These are phyloP conservation scores for Tolypocladium ovalisporum DNA, from an alignment of 2,329 filamentous ascomycete genomes.

Conservation along the genomic window DNA sequence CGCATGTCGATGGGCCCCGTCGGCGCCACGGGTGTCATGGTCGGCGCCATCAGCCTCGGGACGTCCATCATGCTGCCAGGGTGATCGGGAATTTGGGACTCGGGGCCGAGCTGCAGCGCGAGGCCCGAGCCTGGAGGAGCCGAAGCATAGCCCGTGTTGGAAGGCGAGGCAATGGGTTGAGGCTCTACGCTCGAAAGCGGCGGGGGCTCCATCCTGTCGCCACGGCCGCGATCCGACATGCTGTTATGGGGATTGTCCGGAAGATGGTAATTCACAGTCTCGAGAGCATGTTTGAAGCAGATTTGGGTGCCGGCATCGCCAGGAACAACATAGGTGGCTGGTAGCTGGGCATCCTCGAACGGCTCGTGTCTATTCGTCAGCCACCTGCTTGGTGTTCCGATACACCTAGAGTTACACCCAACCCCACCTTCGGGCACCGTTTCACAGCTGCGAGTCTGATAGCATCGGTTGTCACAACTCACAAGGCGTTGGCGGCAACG, in stretches of 20 bases:
- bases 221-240: background rate
- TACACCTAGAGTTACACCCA: background rate
- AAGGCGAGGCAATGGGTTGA: conserved; percentile 11
- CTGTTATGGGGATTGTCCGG: background rate
- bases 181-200: background rate
- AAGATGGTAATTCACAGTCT: background rate
- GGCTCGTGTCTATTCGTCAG: background rate
- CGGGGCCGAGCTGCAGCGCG: conserved; percentile 9
- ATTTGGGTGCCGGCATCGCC: background rate
- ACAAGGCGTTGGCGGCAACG: background rate
- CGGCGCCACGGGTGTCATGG: conserved; percentile 9
- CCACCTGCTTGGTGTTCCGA: background rate
- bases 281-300: background rate
- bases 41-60: conserved; percentile 4
- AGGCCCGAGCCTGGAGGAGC: conserved; percentile 8
- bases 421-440: background rate
- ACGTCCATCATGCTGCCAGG: conserved; percentile 8
- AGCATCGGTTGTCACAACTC: background rate
- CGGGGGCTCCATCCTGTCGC: background rate
- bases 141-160: conserved; percentile 5
- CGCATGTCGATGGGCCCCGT: conserved; percentile 15
- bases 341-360: background rate
- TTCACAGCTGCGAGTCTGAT: background rate
- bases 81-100: conserved; percentile 11
- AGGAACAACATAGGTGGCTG: background rate